phyloP scores from a whole-genome alignment of 768 basidiomycete species.

The Multifurca ochricompacta region DNA sequence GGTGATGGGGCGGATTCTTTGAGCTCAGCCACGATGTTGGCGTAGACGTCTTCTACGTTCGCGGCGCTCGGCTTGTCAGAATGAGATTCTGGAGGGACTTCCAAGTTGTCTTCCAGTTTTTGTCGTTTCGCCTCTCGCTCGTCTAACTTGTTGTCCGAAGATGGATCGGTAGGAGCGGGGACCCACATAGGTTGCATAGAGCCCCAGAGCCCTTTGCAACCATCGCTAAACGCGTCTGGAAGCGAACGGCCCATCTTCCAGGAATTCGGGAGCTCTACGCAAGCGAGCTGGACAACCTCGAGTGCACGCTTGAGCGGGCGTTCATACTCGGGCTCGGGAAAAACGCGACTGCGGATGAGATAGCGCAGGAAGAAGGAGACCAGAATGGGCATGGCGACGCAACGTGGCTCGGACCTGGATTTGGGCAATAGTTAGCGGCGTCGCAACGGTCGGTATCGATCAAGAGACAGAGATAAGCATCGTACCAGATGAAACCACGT shows the following conservation, averaged over 20 bases:
- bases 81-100: not conserved
- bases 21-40: not conserved
- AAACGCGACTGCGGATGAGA: slow-evolving; percentile 45
- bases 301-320: slow-evolving; percentile 41
- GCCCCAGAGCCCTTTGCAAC: slow-evolving; percentile 46
- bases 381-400: slow-evolving; percentile 45
- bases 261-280: slow-evolving; percentile 44
- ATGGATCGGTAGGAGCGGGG: not conserved
- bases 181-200: slow-evolving; percentile 14
- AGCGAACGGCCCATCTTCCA: slow-evolving; percentile 38
- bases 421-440: not conserved
- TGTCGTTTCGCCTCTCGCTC: slow-evolving; percentile 24
- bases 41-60: not conserved
- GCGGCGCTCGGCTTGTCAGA: not conserved
- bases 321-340: slow-evolving; percentile 42
- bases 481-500: slow-evolving; percentile 61
- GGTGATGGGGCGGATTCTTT: too few relatives aligned
- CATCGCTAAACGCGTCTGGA: slow-evolving; percentile 45
- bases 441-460: too few relatives aligned
- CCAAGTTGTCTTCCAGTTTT: slow-evolving; percentile 18
- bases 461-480: not conserved
- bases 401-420: slow-evolving; percentile 40
- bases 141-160: slow-evolving; percentile 8
- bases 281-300: slow-evolving; percentile 35
- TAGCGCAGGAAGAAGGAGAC: slow-evolving; percentile 54